Conservation (phyloP, 1,284 basidiomycete genomes). For the Malassezia caprae region DNA sequence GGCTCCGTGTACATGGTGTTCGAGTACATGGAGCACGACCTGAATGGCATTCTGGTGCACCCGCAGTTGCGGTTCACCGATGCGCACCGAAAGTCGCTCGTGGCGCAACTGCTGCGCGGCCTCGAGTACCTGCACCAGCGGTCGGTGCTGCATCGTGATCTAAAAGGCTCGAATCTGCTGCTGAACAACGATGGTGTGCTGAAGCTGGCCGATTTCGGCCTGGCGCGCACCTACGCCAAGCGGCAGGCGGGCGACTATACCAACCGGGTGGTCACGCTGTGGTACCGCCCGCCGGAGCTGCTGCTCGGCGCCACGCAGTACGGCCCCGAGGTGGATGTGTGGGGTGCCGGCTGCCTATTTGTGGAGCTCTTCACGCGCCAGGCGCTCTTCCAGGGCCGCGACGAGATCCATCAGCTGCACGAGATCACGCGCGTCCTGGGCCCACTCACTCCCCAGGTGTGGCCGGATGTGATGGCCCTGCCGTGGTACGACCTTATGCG, state of each 20-base stretch:
- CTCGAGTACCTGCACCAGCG: conserved; percentile 88
- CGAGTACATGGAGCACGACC: conserved; percentile 98
- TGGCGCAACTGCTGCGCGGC: conserved; percentile 83
- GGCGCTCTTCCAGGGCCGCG: conserved; percentile 87
- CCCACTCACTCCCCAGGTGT: conserved; percentile 69
- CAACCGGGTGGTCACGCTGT: conserved; percentile 94
- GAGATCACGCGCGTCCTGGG: conserved; percentile 83
- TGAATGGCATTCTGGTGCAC: conserved; percentile 88
- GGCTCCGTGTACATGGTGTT: conserved; percentile 98
- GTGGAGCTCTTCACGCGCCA: conserved; percentile 90
- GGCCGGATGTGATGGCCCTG: conserved; percentile 70
- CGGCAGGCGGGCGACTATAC: conserved; percentile 84
- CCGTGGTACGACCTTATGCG: conserved; percentile 84
- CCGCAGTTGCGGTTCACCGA: conserved; percentile 69
- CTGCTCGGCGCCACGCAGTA: conserved; percentile 92
- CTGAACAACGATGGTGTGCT: conserved; percentile 83
- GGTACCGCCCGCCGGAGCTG: conserved; percentile 95
- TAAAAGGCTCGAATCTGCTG: conserved; percentile 98
- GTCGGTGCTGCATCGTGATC: conserved; percentile 90
- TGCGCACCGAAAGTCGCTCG: conserved; percentile 87
- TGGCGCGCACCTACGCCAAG: conserved; percentile 93
- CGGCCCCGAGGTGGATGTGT: conserved; percentile 98
- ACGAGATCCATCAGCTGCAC: conserved; percentile 93
- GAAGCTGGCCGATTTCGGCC: conserved; percentile 92
- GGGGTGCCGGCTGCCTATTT: conserved; percentile 99